Evolutionary conservation across 805 yeast species (phyloP), one percentile per base, ranked within the genome.

Genomic region (Yarrowia deformans): DNA sequence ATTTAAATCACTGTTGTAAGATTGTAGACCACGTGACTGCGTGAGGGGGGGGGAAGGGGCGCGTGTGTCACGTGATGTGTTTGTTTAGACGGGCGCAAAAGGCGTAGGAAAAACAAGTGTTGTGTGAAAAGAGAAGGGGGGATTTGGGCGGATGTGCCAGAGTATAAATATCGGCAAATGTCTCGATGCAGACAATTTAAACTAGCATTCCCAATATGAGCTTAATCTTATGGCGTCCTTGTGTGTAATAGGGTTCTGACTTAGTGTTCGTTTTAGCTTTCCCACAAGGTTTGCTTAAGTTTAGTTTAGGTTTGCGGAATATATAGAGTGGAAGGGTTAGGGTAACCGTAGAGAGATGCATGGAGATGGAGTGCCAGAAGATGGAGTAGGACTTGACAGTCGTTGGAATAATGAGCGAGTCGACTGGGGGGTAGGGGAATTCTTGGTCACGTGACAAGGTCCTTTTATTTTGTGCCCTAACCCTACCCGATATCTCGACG

Each of bases 181-280:
- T 54, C 60, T 54, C 42, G 60, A 42, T 40, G 49, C 64, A 56
- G 64, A 56, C 49, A 42, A 29, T 56, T 56, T 56, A 56, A 56
- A 56, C 64, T 56, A 56, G 49, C 60, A 39, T 54, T 54, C 64
- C 64, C 64, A 56, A 56, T 29, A 29, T 29, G 64, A 56, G 49
- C 29, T n/a, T 56, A 56, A 56, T 56, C 29, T 56, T 42, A 56
- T 14, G 8, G 1, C 3, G 39, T 9, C 19, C n/a, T 49, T 32
- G 54, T 32, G 9, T 4, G 8, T 2, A 8, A 3, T 8, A 49
- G 12, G 10, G 39, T 49, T 49, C 8, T 7, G 29, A 48, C 9
- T 32, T 32, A 49, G 19, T 5, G 54, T 49, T 32, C 32, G n/a
- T 13, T 6, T 45, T 16, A 29, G 19, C 39, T 40, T 56, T 56